Percentiles rank a stretch among this genome's conserved stretches.
Conservation (phyloP, 257 asterid genomes). For the Dorcoceras hygrometricum region DNA sequence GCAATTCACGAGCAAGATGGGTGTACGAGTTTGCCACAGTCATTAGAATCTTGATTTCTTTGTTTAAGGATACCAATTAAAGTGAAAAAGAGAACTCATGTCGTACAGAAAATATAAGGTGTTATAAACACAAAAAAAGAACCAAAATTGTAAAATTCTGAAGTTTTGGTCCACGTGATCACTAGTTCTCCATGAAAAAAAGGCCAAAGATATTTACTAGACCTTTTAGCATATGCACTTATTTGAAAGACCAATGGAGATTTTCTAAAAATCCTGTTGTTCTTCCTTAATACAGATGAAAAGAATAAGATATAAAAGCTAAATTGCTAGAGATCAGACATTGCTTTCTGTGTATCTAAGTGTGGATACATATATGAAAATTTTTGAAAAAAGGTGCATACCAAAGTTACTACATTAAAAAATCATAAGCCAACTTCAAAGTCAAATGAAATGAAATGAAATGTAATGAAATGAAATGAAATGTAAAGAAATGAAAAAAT, state of each 20-base stretch:
- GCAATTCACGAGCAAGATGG: not conserved
- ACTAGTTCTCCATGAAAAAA: not conserved
- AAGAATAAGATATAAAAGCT: not conserved
- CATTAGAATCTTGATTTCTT: not conserved
- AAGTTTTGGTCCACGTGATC: not conserved
- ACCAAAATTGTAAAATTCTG: not conserved
- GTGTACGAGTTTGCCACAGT: not conserved
- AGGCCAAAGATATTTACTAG: not conserved
- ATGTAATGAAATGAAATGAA: not conserved
- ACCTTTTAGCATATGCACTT: not conserved
- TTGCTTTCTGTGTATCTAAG: not conserved
- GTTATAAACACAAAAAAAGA: not conserved
- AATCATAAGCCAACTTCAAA: not conserved
- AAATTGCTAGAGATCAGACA: not conserved
- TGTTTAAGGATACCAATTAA: not conserved
- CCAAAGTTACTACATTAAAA: not conserved
- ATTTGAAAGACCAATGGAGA: not conserved
- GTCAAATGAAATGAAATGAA: slow-evolving; percentile 1
- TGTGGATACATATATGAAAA: not conserved
- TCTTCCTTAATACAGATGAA: not conserved
- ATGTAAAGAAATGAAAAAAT: no score
- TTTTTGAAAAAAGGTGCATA: not conserved
- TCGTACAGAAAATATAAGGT: not conserved
- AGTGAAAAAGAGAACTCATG: not conserved
- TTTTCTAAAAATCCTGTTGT: no score